Base-by-base conservation (phyloP, 352 stramenopile species). In the Globisporangium paroecandrum region DNA sequence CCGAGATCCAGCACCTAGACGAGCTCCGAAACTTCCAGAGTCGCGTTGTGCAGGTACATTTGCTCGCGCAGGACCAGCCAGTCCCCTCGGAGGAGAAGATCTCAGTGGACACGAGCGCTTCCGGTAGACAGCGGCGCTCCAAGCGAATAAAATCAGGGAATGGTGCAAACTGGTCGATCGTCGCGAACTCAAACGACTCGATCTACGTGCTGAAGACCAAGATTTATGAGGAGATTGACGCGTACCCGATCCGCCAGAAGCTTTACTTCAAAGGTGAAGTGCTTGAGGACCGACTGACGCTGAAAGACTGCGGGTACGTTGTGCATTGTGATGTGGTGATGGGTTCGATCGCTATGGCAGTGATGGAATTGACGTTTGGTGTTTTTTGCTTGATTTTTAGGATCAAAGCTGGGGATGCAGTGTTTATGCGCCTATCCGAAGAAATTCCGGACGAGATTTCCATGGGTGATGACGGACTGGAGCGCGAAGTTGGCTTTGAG, bases 171-270 rank as follows among this genome's bases (percentile, higher is more conserved):
- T 90, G 83, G 83, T 65, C 68, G 4, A 76, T 94, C 41, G 9
- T 64, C 15, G 79, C 84, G 3, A 91, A 83, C 59, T 77, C 87
- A 6, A 78, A 74, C 29, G 87, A 95, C 64, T 89, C 82, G 0
- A 79, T 93, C 13, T 90, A 89, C 47, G 78, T 91, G 56, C 65
- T 95, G 9, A 95, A 95, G 65, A 77, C 82, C 4, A 90, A 89
- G 57, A 89, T 95, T 34, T 91, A 81, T 58, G 79, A 83, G 3
- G 81, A 90, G 57, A 87, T 83, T 8, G 87, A 91, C 69, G 74
- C 77, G 8, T 76, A 88, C 12, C 87, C 87, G 18, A 86, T 85
- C 38, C 82, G 82, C 29, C 87, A 95, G 65, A 72, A 76, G 8
- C 72, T 95, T 1, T 95, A 91, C 59, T 93, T 87, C 65, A 77